Percentiles rank a stretch among this genome's conserved stretches.
Evolutionary conservation across 148 eudicot species (phyloP).

Genomic region (Cornus florida): DNA sequence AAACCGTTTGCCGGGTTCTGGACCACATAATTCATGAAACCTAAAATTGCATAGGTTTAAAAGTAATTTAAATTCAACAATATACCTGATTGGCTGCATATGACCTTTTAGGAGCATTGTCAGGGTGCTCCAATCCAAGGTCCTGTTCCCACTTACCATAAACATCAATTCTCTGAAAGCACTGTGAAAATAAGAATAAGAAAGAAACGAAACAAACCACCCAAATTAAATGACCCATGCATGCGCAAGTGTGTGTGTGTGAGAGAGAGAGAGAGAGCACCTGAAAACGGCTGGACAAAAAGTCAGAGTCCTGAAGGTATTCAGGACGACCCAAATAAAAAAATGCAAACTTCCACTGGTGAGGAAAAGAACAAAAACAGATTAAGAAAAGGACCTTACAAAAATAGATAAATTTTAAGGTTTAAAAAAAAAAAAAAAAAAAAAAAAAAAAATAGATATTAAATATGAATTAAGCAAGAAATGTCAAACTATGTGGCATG

Average conservation of each 20-base stretch:
- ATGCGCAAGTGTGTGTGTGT: too few species aligned
- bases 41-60: constrained; percentile 54
- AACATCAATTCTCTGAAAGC: constrained; percentile 31
- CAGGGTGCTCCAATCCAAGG: constrained; percentile 41
- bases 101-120: constrained; percentile 70
- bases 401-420: background rate
- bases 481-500: constrained; percentile 5
- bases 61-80: background rate
- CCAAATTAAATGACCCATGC: background rate
- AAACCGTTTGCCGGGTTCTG: too few species aligned
- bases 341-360: constrained; percentile 40
- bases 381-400: background rate
- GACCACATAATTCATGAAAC: background rate
- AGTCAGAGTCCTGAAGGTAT: constrained; percentile 39
- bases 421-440: background rate
- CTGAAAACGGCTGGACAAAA: constrained; percentile 38
- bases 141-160: constrained; percentile 40
- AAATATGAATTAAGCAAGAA: too few species aligned
- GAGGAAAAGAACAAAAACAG: background rate
- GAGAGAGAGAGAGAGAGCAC: constrained; percentile 18
- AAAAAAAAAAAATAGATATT: too few species aligned
- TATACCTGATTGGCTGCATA: constrained; percentile 83
- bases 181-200: background rate
- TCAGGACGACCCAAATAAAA: constrained; percentile 43
- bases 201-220: background rate